These are phyloP conservation scores for Fusarium piperis DNA, from an alignment of 2,329 filamentous ascomycete genomes.

Conservation along the genomic window DNA sequence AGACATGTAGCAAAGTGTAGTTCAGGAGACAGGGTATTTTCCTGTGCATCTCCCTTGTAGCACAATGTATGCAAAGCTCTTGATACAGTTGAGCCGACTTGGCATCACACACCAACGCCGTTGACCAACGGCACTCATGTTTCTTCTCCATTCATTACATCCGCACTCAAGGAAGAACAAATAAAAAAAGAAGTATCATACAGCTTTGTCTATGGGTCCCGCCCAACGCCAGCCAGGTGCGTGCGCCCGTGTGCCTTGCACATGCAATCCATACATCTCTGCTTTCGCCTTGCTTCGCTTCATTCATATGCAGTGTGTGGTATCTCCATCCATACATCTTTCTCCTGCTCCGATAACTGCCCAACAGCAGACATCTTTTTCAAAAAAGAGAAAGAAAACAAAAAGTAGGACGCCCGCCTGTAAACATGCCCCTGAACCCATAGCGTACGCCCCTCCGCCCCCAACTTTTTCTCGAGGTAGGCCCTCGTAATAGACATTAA, in stretches of 20 bases:
- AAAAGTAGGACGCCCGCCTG: constrained; percentile 12
- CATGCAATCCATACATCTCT: background rate
- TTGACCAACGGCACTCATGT: constrained; percentile 15
- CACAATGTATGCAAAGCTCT: background rate
- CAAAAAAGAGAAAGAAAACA: constrained; percentile 3
- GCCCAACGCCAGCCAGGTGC: constrained; percentile 24
- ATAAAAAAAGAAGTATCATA: background rate
- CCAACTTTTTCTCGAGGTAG: constrained; percentile 25
- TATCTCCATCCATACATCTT: constrained; percentile 25
- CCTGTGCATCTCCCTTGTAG: background rate
- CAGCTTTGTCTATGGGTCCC: constrained; percentile 24
- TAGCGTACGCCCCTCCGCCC: background rate
- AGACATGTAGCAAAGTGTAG: background rate
- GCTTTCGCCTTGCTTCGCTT: constrained; percentile 23
- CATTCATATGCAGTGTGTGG: constrained; percentile 26
- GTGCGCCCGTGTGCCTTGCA: constrained; percentile 30
- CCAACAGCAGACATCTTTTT: constrained; percentile 11
- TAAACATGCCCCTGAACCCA: constrained; percentile 18
- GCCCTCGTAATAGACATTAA: constrained; percentile 38
- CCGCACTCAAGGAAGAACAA: constrained; percentile 3
- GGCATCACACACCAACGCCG: constrained; percentile 11
- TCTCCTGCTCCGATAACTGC: background rate
- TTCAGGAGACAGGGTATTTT: background rate
- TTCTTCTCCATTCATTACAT: constrained; percentile 19
- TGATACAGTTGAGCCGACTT: background rate